phyloP scores from a whole-genome alignment of 192 early-diverging fungal species.

The Linnemannia schmuckeri region DNA sequence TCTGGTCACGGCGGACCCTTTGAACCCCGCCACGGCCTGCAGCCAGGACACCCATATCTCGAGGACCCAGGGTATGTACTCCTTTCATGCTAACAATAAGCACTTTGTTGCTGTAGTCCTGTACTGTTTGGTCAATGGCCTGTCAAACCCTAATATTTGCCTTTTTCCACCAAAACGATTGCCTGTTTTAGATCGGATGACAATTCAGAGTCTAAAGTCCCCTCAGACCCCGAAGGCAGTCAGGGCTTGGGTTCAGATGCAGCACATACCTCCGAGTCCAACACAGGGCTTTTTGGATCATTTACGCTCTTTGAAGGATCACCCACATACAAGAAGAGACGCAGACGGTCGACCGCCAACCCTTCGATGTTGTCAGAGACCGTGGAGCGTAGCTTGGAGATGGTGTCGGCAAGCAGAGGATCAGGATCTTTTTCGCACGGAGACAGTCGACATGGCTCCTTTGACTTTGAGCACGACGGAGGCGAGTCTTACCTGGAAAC shows the following conservation, averaged over 20 bases:
- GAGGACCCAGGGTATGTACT: conserved; percentile 33
- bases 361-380: conserved; percentile 55
- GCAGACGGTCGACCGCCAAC: conserved; percentile 65
- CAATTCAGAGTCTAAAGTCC: conserved; percentile 59
- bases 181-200: conserved; percentile 48
- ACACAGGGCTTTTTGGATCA: conserved; percentile 63
- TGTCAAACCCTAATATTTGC: not conserved
- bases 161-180: not conserved
- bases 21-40: conserved; percentile 7
- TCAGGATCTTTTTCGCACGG: conserved; percentile 21
- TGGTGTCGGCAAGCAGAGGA: conserved; percentile 3
- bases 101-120: too few species aligned
- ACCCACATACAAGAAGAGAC: conserved; percentile 80
- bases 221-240: conserved; percentile 36
- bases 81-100: not conserved
- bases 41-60: conserved; percentile 14
- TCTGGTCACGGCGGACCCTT: conserved; percentile 1
- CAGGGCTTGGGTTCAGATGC: conserved; percentile 9
- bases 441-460: conserved; percentile 21
- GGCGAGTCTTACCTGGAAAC: conserved; percentile 32
- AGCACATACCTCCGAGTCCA: conserved; percentile 37
- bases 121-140: not conserved
- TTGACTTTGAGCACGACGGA: conserved; percentile 37
- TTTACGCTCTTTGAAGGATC: conserved; percentile 77
- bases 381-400: conserved; percentile 29